Evolutionary conservation across 192 early-diverging fungal species (phyloP).

Genomic region (Dimargaris cristalligena): DNA sequence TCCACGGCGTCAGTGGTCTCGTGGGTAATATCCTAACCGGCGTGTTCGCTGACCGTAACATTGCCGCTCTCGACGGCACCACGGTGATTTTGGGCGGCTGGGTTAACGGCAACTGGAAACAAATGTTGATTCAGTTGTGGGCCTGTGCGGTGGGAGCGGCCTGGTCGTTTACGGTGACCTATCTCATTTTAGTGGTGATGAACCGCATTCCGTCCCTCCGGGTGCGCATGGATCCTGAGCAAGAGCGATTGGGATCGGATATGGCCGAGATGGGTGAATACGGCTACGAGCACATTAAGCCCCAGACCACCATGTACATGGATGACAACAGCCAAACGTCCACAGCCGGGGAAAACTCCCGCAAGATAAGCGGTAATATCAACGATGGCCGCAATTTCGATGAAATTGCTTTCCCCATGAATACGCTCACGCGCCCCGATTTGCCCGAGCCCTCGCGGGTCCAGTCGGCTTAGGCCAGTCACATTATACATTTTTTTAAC

Average conservation of each 20-base stretch:
- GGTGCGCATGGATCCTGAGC: slow-evolving; percentile 59
- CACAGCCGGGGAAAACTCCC: too few species aligned
- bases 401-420: not conserved
- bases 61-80: slow-evolving; percentile 47
- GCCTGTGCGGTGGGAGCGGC: slow-evolving; percentile 48
- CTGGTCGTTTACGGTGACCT: slow-evolving; percentile 66
- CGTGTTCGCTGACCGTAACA: slow-evolving; percentile 57
- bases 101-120: slow-evolving; percentile 69
- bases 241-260: slow-evolving; percentile 58
- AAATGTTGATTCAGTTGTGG: slow-evolving; percentile 58
- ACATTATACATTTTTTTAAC: too few species aligned
- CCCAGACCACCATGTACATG: not conserved
- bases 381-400: not conserved
- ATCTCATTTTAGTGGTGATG: slow-evolving; percentile 47
- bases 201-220: slow-evolving; percentile 55
- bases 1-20: slow-evolving; percentile 72
- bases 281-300: not conserved
- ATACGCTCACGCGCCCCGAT: not conserved
- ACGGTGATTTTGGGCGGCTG: slow-evolving; percentile 46
- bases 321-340: not conserved
- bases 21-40: slow-evolving; percentile 74
- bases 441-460: not conserved
- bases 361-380: not conserved
- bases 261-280: slow-evolving; percentile 71
- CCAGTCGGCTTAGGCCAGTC: too few species aligned